phyloP scores from a whole-genome alignment of 2,329 filamentous ascomycete genomes.

The Penicillium sp. region DNA sequence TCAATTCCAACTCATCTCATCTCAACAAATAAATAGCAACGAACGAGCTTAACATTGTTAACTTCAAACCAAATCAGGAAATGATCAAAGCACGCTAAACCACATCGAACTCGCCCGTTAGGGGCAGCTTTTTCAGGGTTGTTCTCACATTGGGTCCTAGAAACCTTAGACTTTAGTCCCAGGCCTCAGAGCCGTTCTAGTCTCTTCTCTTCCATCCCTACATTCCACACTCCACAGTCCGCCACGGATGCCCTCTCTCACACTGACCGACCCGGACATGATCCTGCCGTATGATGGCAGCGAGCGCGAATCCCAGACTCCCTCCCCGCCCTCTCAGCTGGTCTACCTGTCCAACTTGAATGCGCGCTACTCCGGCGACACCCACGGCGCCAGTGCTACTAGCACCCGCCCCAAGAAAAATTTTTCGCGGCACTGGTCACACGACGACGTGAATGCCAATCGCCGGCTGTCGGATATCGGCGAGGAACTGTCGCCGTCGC shows the following conservation, averaged over 20 bases:
- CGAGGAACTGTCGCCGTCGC: slow-evolving; percentile 36
- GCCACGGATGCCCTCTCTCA: slow-evolving; percentile 65
- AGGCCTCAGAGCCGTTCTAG: neutral
- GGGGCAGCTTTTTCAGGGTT: slow-evolving; percentile 18
- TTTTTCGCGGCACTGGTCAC: slow-evolving; percentile 35
- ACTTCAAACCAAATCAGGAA: slow-evolving; percentile 15
- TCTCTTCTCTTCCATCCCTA: slow-evolving; percentile 4
- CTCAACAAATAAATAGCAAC: neutral
- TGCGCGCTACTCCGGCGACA: slow-evolving; percentile 30
- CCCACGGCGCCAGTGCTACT: neutral
- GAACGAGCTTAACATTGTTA: slow-evolving; percentile 6
- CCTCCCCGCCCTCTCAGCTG: slow-evolving; percentile 51
- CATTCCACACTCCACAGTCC: slow-evolving; percentile 9
- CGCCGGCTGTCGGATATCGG: slow-evolving; percentile 46
- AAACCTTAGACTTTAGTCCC: neutral
- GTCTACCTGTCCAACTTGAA: slow-evolving; percentile 44
- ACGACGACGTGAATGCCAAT: slow-evolving; percentile 36
- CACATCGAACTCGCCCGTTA: slow-evolving; percentile 15
- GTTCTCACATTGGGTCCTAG: neutral
- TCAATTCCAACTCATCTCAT: neutral
- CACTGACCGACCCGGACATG: slow-evolving; percentile 90
- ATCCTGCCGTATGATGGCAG: slow-evolving; percentile 74
- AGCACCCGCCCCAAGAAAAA: slow-evolving; percentile 24
- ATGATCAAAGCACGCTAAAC: slow-evolving; percentile 24
- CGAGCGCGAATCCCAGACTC: slow-evolving; percentile 44